Evolutionary conservation across 2,329 filamentous ascomycete species (phyloP).

Genomic region (Penicillium sp.): DNA sequence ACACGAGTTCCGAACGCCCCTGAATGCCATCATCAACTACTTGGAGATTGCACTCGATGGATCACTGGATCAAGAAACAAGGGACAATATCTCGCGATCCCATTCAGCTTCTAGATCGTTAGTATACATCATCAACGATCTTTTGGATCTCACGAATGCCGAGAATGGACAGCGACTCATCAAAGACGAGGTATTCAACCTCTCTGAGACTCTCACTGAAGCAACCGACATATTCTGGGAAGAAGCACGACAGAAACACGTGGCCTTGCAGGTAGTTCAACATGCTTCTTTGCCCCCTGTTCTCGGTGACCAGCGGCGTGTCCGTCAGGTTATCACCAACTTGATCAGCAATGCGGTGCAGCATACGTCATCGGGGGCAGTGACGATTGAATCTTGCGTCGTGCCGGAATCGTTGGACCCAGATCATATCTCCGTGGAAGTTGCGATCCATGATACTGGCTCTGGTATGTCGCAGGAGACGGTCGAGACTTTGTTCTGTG

Average conservation of each 20-base stretch:
- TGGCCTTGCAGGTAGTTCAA: slow-evolving; percentile 68
- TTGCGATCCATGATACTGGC: slow-evolving; percentile 75
- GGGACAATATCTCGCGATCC: slow-evolving; percentile 78
- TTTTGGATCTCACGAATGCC: slow-evolving; percentile 82
- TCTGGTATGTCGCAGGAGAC: slow-evolving; percentile 60
- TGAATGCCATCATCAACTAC: slow-evolving; percentile 95
- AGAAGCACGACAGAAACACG: slow-evolving; percentile 75
- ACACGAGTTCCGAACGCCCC: slow-evolving; percentile 82
- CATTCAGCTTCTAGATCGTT: slow-evolving; percentile 88
- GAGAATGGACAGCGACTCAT: slow-evolving; percentile 77
- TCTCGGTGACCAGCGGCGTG: slow-evolving; percentile 73
- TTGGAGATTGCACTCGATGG: slow-evolving; percentile 86
- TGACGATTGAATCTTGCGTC: slow-evolving; percentile 71
- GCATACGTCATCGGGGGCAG: slow-evolving; percentile 68
- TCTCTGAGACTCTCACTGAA: slow-evolving; percentile 69
- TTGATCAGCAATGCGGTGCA: slow-evolving; percentile 86
- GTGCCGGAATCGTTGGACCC: slow-evolving; percentile 48
- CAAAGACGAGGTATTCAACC: slow-evolving; percentile 77
- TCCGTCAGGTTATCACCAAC: slow-evolving; percentile 82
- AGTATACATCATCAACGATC: slow-evolving; percentile 89
- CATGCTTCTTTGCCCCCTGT: slow-evolving; percentile 72
- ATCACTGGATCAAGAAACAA: slow-evolving; percentile 72
- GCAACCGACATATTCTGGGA: slow-evolving; percentile 72
- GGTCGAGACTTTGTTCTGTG: slow-evolving; percentile 61
- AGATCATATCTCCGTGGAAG: slow-evolving; percentile 65